Conservation (phyloP, 2,329 filamentous ascomycete genomes). For the Lecanosticta acicola region DNA sequence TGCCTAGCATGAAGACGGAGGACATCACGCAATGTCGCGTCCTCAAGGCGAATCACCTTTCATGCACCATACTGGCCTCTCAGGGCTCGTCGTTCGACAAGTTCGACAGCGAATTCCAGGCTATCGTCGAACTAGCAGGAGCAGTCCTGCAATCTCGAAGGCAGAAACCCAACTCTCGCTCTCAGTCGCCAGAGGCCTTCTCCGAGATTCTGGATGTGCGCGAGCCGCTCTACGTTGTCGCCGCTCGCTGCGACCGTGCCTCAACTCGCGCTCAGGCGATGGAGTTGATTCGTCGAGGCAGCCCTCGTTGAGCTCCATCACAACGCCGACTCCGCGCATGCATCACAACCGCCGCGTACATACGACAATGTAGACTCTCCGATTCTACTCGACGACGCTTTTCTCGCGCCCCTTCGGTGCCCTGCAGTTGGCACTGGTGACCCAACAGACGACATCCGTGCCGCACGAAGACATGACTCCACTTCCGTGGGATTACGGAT, state of each 20-base stretch:
- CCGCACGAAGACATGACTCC: not conserved
- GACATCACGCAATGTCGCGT: constrained; percentile 28
- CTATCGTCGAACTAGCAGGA: constrained; percentile 28
- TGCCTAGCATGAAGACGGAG: constrained; percentile 24
- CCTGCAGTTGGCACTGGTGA: not conserved
- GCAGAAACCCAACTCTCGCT: constrained; percentile 6
- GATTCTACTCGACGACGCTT: not conserved
- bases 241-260: constrained; percentile 19
- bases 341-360: too few relatives aligned
- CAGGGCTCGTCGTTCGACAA: constrained; percentile 16
- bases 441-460: not conserved
- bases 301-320: constrained; percentile 1
- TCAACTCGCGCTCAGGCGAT: constrained; percentile 16
- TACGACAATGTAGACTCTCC: not conserved
- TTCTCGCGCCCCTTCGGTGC: not conserved
- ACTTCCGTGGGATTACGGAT: not conserved
- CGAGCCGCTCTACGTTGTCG: constrained; percentile 25
- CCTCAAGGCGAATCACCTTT: constrained; percentile 32
- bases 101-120: constrained; percentile 26
- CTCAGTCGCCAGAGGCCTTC: constrained; percentile 10
- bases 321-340: too few relatives aligned
- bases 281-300: constrained; percentile 11
- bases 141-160: constrained; percentile 20
- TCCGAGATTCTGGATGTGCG: constrained; percentile 21
- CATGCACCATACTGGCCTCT: constrained; percentile 29